These are phyloP conservation scores for Articulospora tetracladia DNA, from an alignment of 495 filamentous ascomycete genomes.

Conservation along the genomic window DNA sequence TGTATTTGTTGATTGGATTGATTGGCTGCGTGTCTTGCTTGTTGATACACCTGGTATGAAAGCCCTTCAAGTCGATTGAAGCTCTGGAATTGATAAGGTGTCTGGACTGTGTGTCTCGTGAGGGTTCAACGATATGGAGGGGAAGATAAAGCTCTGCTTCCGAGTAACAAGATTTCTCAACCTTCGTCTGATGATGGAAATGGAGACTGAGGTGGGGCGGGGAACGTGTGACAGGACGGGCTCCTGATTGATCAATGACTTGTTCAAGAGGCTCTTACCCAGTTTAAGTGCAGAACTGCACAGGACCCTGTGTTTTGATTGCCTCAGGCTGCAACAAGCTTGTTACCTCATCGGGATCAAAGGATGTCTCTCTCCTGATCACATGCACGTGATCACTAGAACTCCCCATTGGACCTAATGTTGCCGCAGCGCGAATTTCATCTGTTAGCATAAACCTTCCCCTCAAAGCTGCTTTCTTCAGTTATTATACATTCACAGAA, in stretches of 20 bases:
- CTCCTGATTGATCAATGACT: not conserved
- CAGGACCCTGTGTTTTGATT: too few relatives aligned
- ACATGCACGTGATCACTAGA: not conserved
- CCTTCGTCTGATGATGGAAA: not conserved
- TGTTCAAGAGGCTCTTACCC: not conserved
- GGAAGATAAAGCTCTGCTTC: not conserved
- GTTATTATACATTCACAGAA: not conserved
- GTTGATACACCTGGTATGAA: not conserved
- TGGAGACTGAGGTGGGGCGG: not conserved
- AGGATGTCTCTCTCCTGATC: not conserved
- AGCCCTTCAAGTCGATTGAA: not conserved
- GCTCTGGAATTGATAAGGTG: not conserved
- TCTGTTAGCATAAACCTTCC: not conserved
- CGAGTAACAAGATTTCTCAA: not conserved
- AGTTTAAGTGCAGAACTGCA: not conserved
- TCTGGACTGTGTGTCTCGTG: not conserved
- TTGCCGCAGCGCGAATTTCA: not conserved
- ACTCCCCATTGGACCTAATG: not conserved
- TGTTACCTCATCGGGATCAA: too few relatives aligned
- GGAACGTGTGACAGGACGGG: not conserved
- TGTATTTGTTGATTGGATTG: conserved; percentile 1
- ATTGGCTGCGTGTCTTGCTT: conserved; percentile 4
- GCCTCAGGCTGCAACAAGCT: too few relatives aligned
- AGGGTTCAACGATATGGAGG: not conserved
- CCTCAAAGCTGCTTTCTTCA: not conserved